Evolutionary conservation across 257 asterid species (phyloP), one percentile per base, ranked within the genome.

Genomic region (Datura wrightii): DNA sequence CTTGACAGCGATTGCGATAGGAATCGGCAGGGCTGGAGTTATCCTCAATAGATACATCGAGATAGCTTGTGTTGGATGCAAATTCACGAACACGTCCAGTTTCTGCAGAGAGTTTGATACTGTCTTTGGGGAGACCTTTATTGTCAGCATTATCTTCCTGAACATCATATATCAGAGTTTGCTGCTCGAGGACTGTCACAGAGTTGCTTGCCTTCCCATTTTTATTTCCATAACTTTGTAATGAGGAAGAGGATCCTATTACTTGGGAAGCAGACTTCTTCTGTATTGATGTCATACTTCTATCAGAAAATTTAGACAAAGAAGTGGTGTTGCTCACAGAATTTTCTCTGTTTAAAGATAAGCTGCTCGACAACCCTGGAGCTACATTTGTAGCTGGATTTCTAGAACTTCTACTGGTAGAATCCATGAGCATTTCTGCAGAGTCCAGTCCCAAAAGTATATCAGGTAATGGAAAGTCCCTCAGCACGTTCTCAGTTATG

Each of bases 281-380:
- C 87, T 83, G 90, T 84, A 87, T 89, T 62, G 89, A 88, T 8
- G 95, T 85, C 97, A 90, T 87, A 90, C 94, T 93, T 86, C 96
- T 91, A 79, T 89, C 94, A 0, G 92, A 79, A 53, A 90, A 86
- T 83, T 90, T 93, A 72, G 93, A 84, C 3, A 60, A 69, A 1
- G 92, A 85, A 74, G 85, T 91, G 37, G 84, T 85, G 79, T 85
- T 90, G 66, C 89, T 89, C 83, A 84, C 88, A 79, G 84, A 86
- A 83, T 88, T 82, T 86, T 88, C 89, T 36, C 84, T 71, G 83
- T 88, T 91, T 18, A 91, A 83, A 52, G 93, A 80, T 85, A 87
- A 76, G 34, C 87, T 87, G 11, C 65, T 53, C 46, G 91, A 89
- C 81, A 85, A 66, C 66, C 37, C 36, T 2, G 67, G 83, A 37